Conservation (phyloP, 1,284 basidiomycete species). For the Phellopilus nigrolimitatus region DNA sequence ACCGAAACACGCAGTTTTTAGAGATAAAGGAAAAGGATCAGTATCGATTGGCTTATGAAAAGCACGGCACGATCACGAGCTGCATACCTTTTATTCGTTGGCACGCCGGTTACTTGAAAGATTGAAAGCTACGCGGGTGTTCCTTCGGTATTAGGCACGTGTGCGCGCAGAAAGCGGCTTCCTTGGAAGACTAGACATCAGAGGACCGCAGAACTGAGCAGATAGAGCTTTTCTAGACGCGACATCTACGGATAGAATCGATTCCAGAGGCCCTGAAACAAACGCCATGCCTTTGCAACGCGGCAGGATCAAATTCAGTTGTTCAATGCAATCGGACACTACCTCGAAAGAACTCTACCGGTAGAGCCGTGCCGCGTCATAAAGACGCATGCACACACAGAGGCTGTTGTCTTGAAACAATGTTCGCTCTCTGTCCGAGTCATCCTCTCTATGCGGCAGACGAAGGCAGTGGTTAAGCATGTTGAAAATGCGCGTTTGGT, state of each 20-base stretch:
- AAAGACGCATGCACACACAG: background rate
- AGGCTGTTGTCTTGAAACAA: background rate
- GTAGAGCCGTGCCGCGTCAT: background rate
- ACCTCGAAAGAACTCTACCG: background rate
- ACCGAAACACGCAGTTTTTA: too few species aligned
- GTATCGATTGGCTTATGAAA: background rate
- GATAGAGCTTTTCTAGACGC: background rate
- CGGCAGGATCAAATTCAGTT: conserved; percentile 8
- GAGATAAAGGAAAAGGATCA: background rate
- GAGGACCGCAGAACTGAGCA: background rate
- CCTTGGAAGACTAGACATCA: background rate
- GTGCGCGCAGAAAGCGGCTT: too few species aligned
- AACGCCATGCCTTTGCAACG: conserved; percentile 18
- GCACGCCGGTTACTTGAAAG: background rate
- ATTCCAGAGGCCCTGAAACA: background rate
- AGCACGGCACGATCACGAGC: background rate
- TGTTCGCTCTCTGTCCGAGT: background rate
- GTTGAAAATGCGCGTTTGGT: too few species aligned
- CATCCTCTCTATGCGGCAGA: background rate
- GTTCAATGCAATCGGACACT: background rate
- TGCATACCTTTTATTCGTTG: background rate
- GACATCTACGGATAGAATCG: background rate
- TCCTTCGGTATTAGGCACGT: too few species aligned
- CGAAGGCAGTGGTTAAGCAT: too few species aligned
- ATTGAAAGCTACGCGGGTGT: too few species aligned